These are phyloP conservation scores for Choiromyces venosus DNA, from an alignment of 495 filamentous ascomycete species.

Conservation along the genomic window DNA sequence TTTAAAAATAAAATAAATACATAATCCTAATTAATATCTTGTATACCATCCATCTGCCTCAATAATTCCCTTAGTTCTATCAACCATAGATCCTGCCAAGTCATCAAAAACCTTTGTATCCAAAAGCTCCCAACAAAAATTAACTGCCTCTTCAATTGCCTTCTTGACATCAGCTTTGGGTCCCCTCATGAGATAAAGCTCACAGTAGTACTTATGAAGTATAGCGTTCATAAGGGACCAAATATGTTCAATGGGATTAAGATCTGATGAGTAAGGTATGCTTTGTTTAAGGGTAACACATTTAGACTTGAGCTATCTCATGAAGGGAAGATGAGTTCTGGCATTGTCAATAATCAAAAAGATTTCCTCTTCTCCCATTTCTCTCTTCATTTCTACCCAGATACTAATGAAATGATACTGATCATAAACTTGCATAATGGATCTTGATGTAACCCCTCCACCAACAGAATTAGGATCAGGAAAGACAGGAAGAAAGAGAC, in stretches of 20 bases:
- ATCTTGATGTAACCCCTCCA: background rate
- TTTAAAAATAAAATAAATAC: too few relatives aligned
- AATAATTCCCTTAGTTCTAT: too few relatives aligned
- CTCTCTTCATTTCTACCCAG: slow-evolving; percentile 6
- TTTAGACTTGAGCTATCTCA: background rate
- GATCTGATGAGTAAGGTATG: background rate
- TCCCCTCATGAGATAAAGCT: too few relatives aligned
- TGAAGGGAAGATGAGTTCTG: slow-evolving; percentile 2
- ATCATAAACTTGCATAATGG: too few relatives aligned
- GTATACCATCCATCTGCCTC: too few relatives aligned
- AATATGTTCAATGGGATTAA: slow-evolving; percentile 8
- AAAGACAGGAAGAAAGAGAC: slow-evolving; percentile 9
- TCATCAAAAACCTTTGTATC: too few relatives aligned
- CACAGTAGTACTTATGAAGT: slow-evolving; percentile 11
- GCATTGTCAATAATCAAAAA: slow-evolving; percentile 18
- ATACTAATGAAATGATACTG: slow-evolving; percentile 8
- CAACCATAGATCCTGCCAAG: too few relatives aligned
- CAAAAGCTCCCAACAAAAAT: slow-evolving; percentile 10
- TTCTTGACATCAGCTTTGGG: background rate
- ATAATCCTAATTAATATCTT: too few relatives aligned
- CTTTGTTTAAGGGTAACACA: background rate
- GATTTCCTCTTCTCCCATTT: slow-evolving; percentile 4
- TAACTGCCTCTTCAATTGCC: slow-evolving; percentile 2
- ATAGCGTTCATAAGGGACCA: slow-evolving; percentile 4
- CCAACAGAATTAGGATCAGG: background rate